These are phyloP conservation scores for Lizonia empirigonia DNA, from an alignment of 2,329 filamentous ascomycete genomes.

Conservation along the genomic window DNA sequence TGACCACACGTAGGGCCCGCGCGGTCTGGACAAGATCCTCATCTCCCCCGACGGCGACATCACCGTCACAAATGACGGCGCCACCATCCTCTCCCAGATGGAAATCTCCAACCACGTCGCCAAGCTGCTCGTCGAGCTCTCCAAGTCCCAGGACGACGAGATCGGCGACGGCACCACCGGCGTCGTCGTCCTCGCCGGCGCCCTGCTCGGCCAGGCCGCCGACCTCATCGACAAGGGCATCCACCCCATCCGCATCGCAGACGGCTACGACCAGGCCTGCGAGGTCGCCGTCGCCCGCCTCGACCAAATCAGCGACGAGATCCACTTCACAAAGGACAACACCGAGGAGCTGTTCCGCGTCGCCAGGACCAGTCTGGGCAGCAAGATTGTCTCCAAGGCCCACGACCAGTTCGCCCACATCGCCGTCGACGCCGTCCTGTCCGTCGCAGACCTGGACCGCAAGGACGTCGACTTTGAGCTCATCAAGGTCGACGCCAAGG, in stretches of 20 bases:
- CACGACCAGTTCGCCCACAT: conserved; percentile 98
- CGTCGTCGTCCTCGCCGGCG: conserved; percentile 93
- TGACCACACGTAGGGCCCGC: conserved; percentile 67
- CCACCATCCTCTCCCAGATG: conserved; percentile 96
- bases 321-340: conserved; percentile 80
- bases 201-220: conserved; percentile 92
- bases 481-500: conserved; percentile 99
- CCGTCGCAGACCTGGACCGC: conserved; percentile 91
- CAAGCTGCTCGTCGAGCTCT: conserved; percentile 94
- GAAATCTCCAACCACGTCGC: conserved; percentile 98
- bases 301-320: conserved; percentile 89
- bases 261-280: conserved; percentile 96
- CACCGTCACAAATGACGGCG: conserved; percentile 98
- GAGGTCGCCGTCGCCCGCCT: conserved; percentile 94
- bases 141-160: conserved; percentile 98
- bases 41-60: conserved; percentile 99
- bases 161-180: conserved; percentile 98
- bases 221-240: conserved; percentile 99
- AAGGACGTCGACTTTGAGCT: conserved; percentile 99
- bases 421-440: conserved; percentile 94
- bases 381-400: conserved; percentile 98
- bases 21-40: conserved; percentile 97
- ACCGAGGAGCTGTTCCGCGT: conserved; percentile 91
- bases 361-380: conserved; percentile 92
- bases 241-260: conserved; percentile 96